Percentiles rank a stretch among this genome's conserved stretches.
Evolutionary conservation across 495 filamentous ascomycete genomes (phyloP).

Genomic region (Podospora comata): DNA sequence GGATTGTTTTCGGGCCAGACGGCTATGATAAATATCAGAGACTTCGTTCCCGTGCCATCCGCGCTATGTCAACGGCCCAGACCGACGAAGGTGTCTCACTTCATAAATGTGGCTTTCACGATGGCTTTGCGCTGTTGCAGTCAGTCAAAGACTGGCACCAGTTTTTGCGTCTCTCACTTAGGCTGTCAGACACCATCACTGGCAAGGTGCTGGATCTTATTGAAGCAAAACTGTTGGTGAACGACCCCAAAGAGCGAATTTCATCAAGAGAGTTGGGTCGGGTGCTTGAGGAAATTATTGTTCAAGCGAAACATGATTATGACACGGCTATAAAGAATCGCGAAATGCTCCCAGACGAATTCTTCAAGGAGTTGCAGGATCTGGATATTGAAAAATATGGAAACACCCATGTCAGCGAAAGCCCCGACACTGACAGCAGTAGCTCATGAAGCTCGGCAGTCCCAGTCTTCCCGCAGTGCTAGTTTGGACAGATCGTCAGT

Average conservation of each 20-base stretch:
- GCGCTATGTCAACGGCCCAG: constrained; percentile 18
- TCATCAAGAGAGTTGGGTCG: not conserved
- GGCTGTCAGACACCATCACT: constrained; percentile 17
- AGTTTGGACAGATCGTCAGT: no score
- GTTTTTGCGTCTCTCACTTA: constrained; percentile 15
- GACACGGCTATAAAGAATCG: not conserved
- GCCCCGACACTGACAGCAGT: no score
- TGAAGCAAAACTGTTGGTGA: constrained; percentile 10
- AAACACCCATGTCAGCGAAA: no score
- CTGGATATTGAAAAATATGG: not conserved
- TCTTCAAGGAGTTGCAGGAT: constrained; percentile 6
- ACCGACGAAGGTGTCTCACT: not conserved
- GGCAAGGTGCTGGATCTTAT: constrained; percentile 6
- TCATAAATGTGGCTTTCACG: constrained; percentile 24
- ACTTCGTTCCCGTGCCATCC: constrained; percentile 8
- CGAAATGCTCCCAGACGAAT: not conserved
- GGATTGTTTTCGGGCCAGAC: constrained; percentile 35
- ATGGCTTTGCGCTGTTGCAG: constrained; percentile 22
- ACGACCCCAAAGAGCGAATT: constrained; percentile 13
- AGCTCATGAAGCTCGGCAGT: no score
- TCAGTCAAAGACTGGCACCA: constrained; percentile 29
- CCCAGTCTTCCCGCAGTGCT: no score
- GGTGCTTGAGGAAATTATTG: not conserved
- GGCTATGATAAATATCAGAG: constrained; percentile 23
- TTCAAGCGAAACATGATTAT: not conserved